Base-by-base conservation (phyloP, 2,329 filamentous ascomycete genomes). In the Colletotrichum camelliae region DNA sequence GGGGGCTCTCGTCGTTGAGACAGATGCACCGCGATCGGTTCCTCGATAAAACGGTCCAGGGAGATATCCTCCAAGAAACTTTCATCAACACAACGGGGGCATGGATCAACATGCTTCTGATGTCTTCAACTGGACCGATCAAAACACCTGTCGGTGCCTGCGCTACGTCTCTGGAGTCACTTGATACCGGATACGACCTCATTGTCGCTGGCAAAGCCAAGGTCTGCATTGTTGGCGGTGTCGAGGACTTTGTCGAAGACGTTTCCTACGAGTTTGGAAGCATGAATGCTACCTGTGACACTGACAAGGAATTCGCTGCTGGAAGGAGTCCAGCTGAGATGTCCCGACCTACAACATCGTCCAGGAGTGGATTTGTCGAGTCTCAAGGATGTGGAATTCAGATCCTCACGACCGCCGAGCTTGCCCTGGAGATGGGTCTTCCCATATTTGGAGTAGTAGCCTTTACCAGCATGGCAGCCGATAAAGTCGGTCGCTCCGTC, bases 71-170 rank as follows among this genome's bases (percentile, higher is more conserved):
- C 1, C 78, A 79, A 5, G 85, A 86, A 27, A 80, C 83, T 0
- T 86, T 83, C 73, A 60, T 82, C 48, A 86, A 85, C 77, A 82
- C 85, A 1, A 77, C 78, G 0, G 79, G 77, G 2, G 84, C 85
- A 1, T 86, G 85, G 85, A 74, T 84, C n/a, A 86, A 87, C 66
- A 86, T 87, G 85, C 81, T 87, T 13, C 79, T 86, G n/a, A 78
- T 84, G n/a, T 78, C 77, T 4, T 78, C 83, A 0, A 75, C 81
- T 0, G 85, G 85, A 0, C 84, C 85, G 0, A 84, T 82, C 24
- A 78, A 78, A 6, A 84, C 85, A 0, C 84, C 84, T 3, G 81
- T 83, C 1, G 84, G 84, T 1, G 81, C 84, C 2, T 87, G 84
- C 35, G 85, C 85, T 0, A 87, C 85, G 1, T 78, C 80, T 0